Base-by-base conservation (phyloP, 208 protist genomes). In the Leishmania turanica region DNA sequence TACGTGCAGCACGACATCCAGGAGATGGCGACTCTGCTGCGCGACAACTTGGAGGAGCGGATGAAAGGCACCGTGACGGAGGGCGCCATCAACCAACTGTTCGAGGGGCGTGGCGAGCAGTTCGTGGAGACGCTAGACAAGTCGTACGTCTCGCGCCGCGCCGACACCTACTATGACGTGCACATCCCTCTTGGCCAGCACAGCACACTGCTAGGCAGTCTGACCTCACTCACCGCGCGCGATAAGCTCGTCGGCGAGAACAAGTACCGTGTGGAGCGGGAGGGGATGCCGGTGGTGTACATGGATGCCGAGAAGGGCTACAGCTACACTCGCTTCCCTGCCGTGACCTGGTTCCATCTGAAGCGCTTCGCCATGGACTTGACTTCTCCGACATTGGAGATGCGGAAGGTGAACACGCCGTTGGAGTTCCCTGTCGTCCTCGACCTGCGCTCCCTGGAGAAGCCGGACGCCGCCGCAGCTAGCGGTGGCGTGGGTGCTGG, bases 351-450 rank as follows among this genome's bases (percentile, higher is more conserved):
- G 87, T 92, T 99, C 64, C 95, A 98, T 74, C 75, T 99, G 56
- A 99, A 98, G 82, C 91, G 97, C 77, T 99, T 98, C 83, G 92
- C 97, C 45, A 96, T 97, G 85, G 92, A 97, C 80, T 80, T 96
- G 27, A 93, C 82, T 45, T 95, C 92, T 47, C 91, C 91, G 9
- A 90, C 84, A 71, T 86, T 96, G 27, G 91, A 96, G 83, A 95
- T 95, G 92, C 91, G 89, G 60, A 97, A 97, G 79, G 84, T 97
- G 45, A 96, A 96, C 80, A 85, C 82, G 45, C 83, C 81, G 56
- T 51, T 97, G n/a, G 91, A 93, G 78, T 97, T 96, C 82, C 95
- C 93, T 1, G 82, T 93, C 17, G 91, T 86, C 53, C 81, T 97
- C 24, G 90, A 93, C 82, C 84, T 97, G 7, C 74, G 84, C 5